Percentiles rank a stretch among this genome's conserved stretches.
Evolutionary conservation across 805 yeast genomes (phyloP).

Genomic region (Pichia californica): DNA sequence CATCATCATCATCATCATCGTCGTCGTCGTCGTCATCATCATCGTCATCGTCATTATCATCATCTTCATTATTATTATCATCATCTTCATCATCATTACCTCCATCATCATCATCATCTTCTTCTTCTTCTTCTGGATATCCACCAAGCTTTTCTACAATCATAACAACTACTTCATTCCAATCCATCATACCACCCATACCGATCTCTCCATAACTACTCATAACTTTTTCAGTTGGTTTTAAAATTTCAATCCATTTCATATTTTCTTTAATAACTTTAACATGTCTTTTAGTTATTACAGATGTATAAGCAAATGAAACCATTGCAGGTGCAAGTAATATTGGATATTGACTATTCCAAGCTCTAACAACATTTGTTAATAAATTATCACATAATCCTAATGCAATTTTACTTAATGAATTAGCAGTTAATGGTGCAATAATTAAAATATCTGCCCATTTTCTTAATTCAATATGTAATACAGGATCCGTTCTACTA

Average conservation of each 20-base stretch:
- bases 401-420: constrained; percentile 47
- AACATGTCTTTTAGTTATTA: constrained; percentile 48
- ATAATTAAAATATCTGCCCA: constrained; percentile 94
- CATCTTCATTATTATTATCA: constrained; percentile 24
- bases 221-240: constrained; percentile 54
- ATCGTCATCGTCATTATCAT: constrained; percentile 25
- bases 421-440: constrained; percentile 92
- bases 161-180: constrained; percentile 54
- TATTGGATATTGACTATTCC: constrained; percentile 55
- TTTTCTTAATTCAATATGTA: constrained; percentile 83
- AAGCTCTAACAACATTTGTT: constrained; percentile 53
- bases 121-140: constrained; percentile 44
- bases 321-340: constrained; percentile 58
- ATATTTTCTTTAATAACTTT: constrained; percentile 50
- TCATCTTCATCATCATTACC: constrained; percentile 26
- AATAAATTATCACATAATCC: constrained; percentile 54
- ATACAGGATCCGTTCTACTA: constrained; percentile 49
- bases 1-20: constrained; percentile 20
- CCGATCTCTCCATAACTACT: constrained; percentile 54
- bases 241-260: constrained; percentile 56
- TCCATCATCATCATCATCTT: constrained; percentile 40
- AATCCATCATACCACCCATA: constrained; percentile 66
- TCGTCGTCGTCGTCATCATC: constrained; percentile 24
- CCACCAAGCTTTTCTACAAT: constrained; percentile 51
- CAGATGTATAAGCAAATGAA: constrained; percentile 51